Evolutionary conservation across 208 protist species (phyloP), one percentile per base, ranked within the genome.

Genomic region (Crithidia expoeki): DNA sequence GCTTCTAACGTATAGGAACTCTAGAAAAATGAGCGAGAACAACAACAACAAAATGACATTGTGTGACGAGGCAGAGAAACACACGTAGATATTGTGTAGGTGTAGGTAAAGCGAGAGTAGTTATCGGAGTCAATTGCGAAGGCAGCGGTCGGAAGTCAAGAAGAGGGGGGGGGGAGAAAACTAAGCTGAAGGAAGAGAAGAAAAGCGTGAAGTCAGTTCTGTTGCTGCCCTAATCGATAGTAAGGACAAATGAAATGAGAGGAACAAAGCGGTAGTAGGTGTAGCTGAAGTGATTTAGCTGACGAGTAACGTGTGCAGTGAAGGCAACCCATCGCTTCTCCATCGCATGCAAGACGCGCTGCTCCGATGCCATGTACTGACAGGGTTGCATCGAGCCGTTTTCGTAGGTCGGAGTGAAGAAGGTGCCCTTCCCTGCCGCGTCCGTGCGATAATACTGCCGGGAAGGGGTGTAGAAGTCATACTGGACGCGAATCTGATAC

Each of bases 281-380:
- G 6, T 4, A n/a, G 40, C 23, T 14, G 0, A 78, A 36, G 27
- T 62, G 28, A n/a, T 30, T 25, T 7, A 68, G 28, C 30, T 49
- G 47, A 10, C 12, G 55, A 34, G 64, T 38, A 4, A 33, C 58
- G 28, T 28, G 30, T 17, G 33, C 27, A 12, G 65, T 49, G 34
- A 67, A 58, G 12, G 46, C 56, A n/a, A 53, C 56, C 71, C 71
- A 76, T 27, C 66, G 71, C 21, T 61, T 58, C 53, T 50, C 52
- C 38, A 49, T 11, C 14, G 32, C 0, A n/a, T 68, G 47, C 38
- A 51, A 10, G 4, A 50, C 63, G 7, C 50, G 33, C 12, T 36
- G 17, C 27, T 59, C 34, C 12, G 30, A 44, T 7, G 4, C 19
- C 28, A 55, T 21, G 4, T 55, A 6, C n/a, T 25, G 36, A 33